Base-by-base conservation (phyloP, 768 basidiomycete species). In the Hypholoma fasciculare region DNA sequence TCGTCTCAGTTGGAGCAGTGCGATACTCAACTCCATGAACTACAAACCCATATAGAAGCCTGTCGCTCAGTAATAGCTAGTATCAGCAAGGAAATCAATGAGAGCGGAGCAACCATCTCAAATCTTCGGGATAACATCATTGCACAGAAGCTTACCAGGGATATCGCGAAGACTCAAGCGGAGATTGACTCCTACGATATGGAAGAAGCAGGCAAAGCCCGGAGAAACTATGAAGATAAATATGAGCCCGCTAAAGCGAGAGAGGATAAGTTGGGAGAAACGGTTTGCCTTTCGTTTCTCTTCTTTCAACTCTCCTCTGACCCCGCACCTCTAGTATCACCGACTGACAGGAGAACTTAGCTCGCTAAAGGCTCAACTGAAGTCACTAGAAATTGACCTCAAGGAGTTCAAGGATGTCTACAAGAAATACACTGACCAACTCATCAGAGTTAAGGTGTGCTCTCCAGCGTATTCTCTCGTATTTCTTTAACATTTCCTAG, bases 381-480 rank as follows among this genome's bases (percentile, higher is more conserved):
- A 84, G 67, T 80, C 79, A 26, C 75, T 84, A 63, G 83, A 93
- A 67, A 75, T 65, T 40, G 94, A 97, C 67, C 71, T 94, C 53
- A 83, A 80, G 63, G 94, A 96, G 59, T 98, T 88, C 79, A 92
- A 92, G 71, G 85, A 94, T 61, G 84, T 94, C 65, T 85, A 90
- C 67, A 90, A 88, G 72, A 82, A 83, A 61, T 97, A 96, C 68
- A 91, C 88, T 11, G 89, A 93, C 54, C 96, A 98, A 68, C 81
- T 98, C 50, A 85, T 98, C 66, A 92, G 88, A 77, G 95, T 97
- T 67, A 98, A 98, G 84, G 96, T 94, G 65, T 40, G 26, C 38
- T 17, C 23, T 34, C 23, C 36, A 37, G 26, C 16, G 48, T 46
- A 9, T 44, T 47, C 20, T 52, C 20, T 23, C 23, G 17, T 40